A percentile compares a stretch with the other conserved stretches of the same genome.
These are phyloP conservation scores for Podaxis carcinomalis DNA, from an alignment of 768 basidiomycete genomes.

Conservation along the genomic window DNA sequence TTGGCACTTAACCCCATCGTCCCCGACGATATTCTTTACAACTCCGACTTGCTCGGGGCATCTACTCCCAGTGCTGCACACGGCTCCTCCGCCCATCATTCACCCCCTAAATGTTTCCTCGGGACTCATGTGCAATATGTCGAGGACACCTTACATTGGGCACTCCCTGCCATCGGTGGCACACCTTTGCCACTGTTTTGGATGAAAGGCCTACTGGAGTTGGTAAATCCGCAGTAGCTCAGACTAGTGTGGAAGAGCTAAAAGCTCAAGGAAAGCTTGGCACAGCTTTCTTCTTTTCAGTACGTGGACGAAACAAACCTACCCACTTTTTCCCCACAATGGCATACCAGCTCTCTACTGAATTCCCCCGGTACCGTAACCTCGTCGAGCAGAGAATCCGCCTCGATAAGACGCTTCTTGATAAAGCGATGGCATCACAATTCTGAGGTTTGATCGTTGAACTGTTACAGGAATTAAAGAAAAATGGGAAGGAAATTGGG, in stretches of 20 bases:
- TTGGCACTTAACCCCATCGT: too few species aligned
- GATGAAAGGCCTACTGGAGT: not conserved
- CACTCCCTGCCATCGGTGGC: not conserved
- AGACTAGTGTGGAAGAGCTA: not conserved
- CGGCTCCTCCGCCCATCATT: not conserved
- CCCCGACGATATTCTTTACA: too few species aligned
- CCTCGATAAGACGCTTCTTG: not conserved
- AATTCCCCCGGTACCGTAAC: not conserved
- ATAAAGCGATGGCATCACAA: not conserved
- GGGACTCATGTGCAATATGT: constrained; percentile 7
- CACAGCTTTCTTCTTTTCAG: constrained; percentile 6
- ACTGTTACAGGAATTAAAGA: not conserved
- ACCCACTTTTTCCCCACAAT: not conserved
- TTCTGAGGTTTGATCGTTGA: not conserved
- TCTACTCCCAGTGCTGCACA: not conserved
- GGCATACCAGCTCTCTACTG: constrained; percentile 2
- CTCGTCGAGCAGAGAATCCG: not conserved
- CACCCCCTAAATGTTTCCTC: not conserved
- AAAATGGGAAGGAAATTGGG: not conserved
- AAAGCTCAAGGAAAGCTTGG: not conserved
- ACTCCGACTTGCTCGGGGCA: not conserved
- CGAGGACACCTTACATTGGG: constrained; percentile 5
- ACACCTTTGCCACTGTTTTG: not conserved
- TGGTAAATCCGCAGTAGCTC: not conserved
- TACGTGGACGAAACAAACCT: not conserved